Base-by-base conservation (phyloP, 2,329 filamentous ascomycete genomes). In the Alternaria sp. region DNA sequence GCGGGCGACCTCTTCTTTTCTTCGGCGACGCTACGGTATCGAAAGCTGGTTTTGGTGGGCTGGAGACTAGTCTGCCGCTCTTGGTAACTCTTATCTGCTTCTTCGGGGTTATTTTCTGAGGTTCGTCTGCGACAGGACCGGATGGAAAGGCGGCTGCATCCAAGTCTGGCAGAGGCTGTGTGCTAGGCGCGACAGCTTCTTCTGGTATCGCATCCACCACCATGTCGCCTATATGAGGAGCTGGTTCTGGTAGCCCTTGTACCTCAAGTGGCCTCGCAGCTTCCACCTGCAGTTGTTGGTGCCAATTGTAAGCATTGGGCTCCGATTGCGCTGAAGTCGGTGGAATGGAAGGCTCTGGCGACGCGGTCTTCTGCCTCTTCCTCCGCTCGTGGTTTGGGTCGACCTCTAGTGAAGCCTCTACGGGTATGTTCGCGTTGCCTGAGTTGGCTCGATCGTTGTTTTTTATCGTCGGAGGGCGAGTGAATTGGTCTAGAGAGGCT, bases 11-110 rank as follows among this genome's bases (percentile, higher is more conserved):
- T 49, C 68, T 61, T 62, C 64, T 70, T 59, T 66, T 71, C 68
- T 88, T 91, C 87, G 90, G 70, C 9, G 67, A 65, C 5, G 32
- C 55, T 13, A 68, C 28, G 11, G 59, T 51, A 11, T 74, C 71
- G 17, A 59, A 52, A 10, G 58, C 62, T 46, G 57, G 47, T 36
- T 76, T 77, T 8, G 78, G 78, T 19, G 77, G 73, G 25, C 79
- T 75, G 4, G 83, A 83, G 4, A 81, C 76, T n/a, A 85, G 79
- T 58, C 78, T 83, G n/a, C 83, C 83, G 26, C 77, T 80, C 23
- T 80, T 81, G 53, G 78, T 83, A 40, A 85, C 65, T 58, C 79
- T 79, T 53, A 77, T 74, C 59, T 78, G 80, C 57, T 76, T 79
- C 57, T 75, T 78, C 2, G 74, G 76, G 10, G 69, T 73, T 1